Base-by-base conservation (phyloP, 352 stramenopile genomes). In the Pythium aquatile region DNA sequence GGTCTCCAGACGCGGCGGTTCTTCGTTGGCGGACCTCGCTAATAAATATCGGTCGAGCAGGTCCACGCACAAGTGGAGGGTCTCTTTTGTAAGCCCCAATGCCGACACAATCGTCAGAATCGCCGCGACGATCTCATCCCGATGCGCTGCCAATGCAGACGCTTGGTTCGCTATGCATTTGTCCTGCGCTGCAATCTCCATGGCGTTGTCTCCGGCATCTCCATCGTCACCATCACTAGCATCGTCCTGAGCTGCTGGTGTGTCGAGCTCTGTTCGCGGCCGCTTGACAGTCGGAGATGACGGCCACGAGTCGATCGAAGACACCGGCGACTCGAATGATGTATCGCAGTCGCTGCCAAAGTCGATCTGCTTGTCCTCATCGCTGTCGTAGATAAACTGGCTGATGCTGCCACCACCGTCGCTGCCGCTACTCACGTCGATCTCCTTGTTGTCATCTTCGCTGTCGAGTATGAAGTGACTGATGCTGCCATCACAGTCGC, bases 101-200 rank as follows among this genome's bases (percentile, higher is more conserved):
- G 81, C 81, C 46, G 73, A 86, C 48, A 78, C 72, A 60, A 90
- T 90, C 16, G 81, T 90, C 54, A 88, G 44, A 60, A 88, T 75
- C 28, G 79, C 79, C 5, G 74, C 78, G 4, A 88, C 76, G 62
- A 90, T 88, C 55, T 88, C 79, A 26, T 90, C 79, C 13, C 81
- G 75, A 55, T 88, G 77, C 37, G 66, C 65, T 9, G 69, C 60
- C 1, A 67, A 42, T 14, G 51, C 49, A 35, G 49, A 20, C 16
- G 30, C 28, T 39, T 28, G 24, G 13, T 20, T 20, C 9, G 24
- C 30, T 35, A 17, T 35, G 26, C 16, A 9, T 57, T 13, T 47
- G n/a, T 30, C 44, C 16, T 29, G 14, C 20, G 16, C 44, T 8
- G 40, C 13, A 13, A 33, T 58, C 26, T 30, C 32, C 24, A 32